These are phyloP conservation scores for Colletotrichum somersetense DNA, from an alignment of 2,329 filamentous ascomycete genomes.

Conservation along the genomic window DNA sequence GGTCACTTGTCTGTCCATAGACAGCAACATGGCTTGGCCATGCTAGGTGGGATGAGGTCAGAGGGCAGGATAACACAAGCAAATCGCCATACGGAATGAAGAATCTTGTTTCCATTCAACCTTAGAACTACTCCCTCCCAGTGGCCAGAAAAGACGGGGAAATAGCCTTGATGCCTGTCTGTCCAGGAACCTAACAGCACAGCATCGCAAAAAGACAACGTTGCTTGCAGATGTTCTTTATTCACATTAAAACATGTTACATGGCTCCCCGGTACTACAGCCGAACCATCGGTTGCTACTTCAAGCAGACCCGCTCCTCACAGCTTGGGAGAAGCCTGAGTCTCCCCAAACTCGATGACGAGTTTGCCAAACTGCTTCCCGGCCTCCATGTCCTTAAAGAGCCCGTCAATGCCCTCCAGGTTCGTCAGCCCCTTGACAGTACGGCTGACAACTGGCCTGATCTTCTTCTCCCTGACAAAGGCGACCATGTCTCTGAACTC, in stretches of 20 bases:
- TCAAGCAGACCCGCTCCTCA: constrained; percentile 45
- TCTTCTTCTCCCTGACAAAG: constrained; percentile 80
- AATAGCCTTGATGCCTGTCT: not conserved
- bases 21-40: not conserved
- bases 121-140: too few species aligned
- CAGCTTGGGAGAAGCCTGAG: constrained; percentile 55
- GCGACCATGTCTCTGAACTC: constrained; percentile 93
- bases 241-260: not conserved
- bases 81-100: not conserved
- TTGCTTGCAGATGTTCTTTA: not conserved
- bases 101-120: not conserved
- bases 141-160: not conserved
- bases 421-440: constrained; percentile 80
- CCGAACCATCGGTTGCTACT: not conserved
- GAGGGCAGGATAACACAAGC: not conserved
- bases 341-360: constrained; percentile 77
- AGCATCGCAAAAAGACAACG: not conserved
- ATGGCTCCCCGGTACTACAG: not conserved
- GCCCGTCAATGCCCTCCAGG: constrained; percentile 79
- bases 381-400: constrained; percentile 91
- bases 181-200: not conserved
- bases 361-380: constrained; percentile 93
- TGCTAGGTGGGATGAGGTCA: not conserved
- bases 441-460: constrained; percentile 82
- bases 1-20: not conserved